Base-by-base conservation (phyloP, 805 yeast genomes). In the Huiozyma naganishii region DNA sequence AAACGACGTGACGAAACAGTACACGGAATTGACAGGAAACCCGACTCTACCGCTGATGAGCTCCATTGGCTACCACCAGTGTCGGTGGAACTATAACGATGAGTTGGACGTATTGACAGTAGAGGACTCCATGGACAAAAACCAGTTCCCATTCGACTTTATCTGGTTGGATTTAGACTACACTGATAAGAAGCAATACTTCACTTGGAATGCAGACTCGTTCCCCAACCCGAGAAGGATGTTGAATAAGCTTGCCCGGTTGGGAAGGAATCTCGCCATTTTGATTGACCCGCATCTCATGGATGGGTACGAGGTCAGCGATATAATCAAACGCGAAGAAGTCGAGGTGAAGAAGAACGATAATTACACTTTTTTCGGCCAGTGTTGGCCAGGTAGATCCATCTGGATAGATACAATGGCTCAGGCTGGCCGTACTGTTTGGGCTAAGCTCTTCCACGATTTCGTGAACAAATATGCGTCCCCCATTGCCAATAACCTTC, bases 361-460 rank as follows among this genome's bases (percentile, higher is more conserved):
- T 1, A 80, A 77, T 27, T 58, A 69, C 1, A 64, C 76, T 2
- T 89, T 70, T 59, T 70, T 76, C 41, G 97, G 96, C 4, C 94
- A 87, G 61, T 92, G 97, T 63, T 92, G 98, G 98, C 97, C 98
- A 1, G 98, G 97, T 1, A 87, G 85, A 52, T 83, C 95, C 0
- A 70, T 87, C 6, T 92, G 97, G 97, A 77, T 92, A 44, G 98
- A 92, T 54, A 72, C 95, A 0, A 63, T 89, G 45, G 76, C 80
- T 55, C 86, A 89, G 0, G 54, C 62, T 0, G 74, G 88, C 1
- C 72, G 66, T 43, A 57, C 59, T 5, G 71, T 72, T 45, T 89
- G 96, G 96, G 66, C 65, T 40, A 47, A 62, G 2, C 71, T 76
- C 40, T 78, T 74, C 54, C 58, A 57, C 27, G 68, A 70, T 45